Evolutionary conservation across 768 basidiomycete genomes (phyloP).

Genomic region (Macrolepiota fuliginosa): DNA sequence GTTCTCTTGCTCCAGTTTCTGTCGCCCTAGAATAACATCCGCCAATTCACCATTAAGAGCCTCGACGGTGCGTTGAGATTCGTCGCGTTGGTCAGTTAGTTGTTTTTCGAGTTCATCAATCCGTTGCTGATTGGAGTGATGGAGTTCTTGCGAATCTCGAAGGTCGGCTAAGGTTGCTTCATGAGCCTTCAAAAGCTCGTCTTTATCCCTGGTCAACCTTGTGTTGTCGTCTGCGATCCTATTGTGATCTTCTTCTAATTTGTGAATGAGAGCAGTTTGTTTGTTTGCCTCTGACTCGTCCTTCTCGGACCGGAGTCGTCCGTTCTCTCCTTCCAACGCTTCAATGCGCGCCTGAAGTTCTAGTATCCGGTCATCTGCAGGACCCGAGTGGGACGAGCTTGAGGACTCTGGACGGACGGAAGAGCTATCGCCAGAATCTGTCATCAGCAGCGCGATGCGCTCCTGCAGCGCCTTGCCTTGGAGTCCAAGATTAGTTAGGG

Average conservation of each 20-base stretch:
- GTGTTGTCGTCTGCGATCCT: neutral
- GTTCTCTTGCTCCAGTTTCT: slow-evolving; percentile 47
- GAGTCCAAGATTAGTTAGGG: slow-evolving; percentile 32
- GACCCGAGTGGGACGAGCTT: slow-evolving; percentile 31
- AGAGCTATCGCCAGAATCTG: slow-evolving; percentile 14
- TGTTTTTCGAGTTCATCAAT: slow-evolving; percentile 11
- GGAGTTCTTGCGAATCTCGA: neutral
- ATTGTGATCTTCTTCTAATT: neutral
- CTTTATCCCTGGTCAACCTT: slow-evolving; percentile 8
- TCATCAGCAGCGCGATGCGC: slow-evolving; percentile 43
- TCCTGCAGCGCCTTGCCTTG: slow-evolving; percentile 45
- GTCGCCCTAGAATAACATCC: slow-evolving; percentile 37
- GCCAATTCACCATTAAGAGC: slow-evolving; percentile 32
- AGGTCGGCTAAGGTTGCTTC: slow-evolving; percentile 6
- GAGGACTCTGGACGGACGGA: slow-evolving; percentile 38
- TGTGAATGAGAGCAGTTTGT: neutral
- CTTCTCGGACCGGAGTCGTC: slow-evolving; percentile 44
- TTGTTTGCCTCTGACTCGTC: slow-evolving; percentile 31
- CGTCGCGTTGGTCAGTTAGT: neutral
- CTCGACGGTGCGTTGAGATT: slow-evolving; percentile 17
- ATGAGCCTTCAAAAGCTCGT: slow-evolving; percentile 8
- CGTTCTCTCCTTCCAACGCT: slow-evolving; percentile 69
- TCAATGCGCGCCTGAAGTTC: slow-evolving; percentile 51
- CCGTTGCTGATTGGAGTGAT: neutral
- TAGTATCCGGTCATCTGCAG: slow-evolving; percentile 36